Evolutionary conservation across 176 grass and related monocot species (phyloP), one percentile per base, ranked within the genome.

Genomic region (Aegilops umbellulata): DNA sequence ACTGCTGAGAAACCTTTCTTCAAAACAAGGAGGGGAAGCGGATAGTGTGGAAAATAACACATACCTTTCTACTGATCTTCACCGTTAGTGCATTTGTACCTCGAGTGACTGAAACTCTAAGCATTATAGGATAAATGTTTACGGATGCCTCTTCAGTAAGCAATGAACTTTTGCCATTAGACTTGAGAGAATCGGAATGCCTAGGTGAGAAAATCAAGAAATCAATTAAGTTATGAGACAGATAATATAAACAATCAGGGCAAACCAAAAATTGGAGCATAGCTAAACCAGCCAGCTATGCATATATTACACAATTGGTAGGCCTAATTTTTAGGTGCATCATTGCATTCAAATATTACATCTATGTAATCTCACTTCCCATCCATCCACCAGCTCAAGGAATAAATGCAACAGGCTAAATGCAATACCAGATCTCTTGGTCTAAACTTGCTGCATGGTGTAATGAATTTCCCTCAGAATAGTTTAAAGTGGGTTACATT

Each of bases 51-150:
- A 92, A 74, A 6, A 47, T 64, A 38, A 83, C 57, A 69, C 58
- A 47, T 32, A 95, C 95, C 95, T 95, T 95, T 92, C 91, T 98
- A 75, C 86, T 87, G 60, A 98, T 95, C 90, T 95, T 98, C 80
- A 98, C 87, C 14, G 78, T 75, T 55, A 95, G 85, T 70, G 87
- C 84, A 88, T 88, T 91, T 84, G 92, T 92, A 76, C 86, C 88
- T 41, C 85, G 63, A 24, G 68, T 80, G 31, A 90, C 95, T 6
- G 91, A 98, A 71, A 95, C 87, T 86, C 89, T 93, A 70, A 98
- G 83, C 86, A 90, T 92, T 58, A 98, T 62, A 70, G 96, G 90
- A 86, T 95, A 98, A 89, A 89, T 89, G 89, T 92, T 91, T 76
- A 85, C 76, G 39, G 68, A 88, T 30, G 66, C 79, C 71, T 86